These are phyloP conservation scores for Thielaviopsis ethacetica DNA, from an alignment of 2,329 filamentous ascomycete species.

Conservation along the genomic window DNA sequence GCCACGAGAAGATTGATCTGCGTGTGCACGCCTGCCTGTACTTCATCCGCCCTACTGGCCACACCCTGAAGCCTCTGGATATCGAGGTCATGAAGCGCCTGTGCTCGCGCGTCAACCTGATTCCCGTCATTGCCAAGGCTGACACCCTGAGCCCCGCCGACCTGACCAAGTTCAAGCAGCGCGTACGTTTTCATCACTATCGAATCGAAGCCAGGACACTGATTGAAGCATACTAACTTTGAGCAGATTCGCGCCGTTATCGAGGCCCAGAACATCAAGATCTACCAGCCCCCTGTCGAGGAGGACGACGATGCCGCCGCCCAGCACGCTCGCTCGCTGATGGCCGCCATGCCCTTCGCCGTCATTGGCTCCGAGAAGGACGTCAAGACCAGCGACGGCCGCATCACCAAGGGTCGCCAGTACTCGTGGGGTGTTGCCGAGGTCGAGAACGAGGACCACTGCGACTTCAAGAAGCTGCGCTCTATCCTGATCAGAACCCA, in stretches of 20 bases:
- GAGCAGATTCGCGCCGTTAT: conserved; percentile 79
- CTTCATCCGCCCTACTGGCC: conserved; percentile 96
- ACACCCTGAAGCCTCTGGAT: conserved; percentile 95
- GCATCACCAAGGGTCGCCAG: conserved; percentile 96
- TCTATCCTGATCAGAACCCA: conserved; percentile 97
- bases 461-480: conserved; percentile 99
- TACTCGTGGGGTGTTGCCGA: conserved; percentile 99
- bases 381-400: conserved; percentile 87
- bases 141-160: conserved; percentile 91
- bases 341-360: conserved; percentile 95
- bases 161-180: conserved; percentile 84
- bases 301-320: conserved; percentile 96
- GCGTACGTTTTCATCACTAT: conserved; percentile 39
- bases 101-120: conserved; percentile 94
- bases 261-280: conserved; percentile 98
- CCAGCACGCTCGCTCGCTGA: conserved; percentile 83
- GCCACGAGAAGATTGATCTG: conserved; percentile 97
- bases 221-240: background rate
- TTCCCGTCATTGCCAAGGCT: conserved; percentile 96
- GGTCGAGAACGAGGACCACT: conserved; percentile 99
- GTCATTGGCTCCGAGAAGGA: conserved; percentile 99
- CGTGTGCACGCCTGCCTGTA: conserved; percentile 97
- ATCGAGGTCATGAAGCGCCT: conserved; percentile 99
- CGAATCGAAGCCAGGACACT: background rate
- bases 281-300: conserved; percentile 94